phyloP scores from a whole-genome alignment of 768 basidiomycete species.

The Lentinus brumalis region DNA sequence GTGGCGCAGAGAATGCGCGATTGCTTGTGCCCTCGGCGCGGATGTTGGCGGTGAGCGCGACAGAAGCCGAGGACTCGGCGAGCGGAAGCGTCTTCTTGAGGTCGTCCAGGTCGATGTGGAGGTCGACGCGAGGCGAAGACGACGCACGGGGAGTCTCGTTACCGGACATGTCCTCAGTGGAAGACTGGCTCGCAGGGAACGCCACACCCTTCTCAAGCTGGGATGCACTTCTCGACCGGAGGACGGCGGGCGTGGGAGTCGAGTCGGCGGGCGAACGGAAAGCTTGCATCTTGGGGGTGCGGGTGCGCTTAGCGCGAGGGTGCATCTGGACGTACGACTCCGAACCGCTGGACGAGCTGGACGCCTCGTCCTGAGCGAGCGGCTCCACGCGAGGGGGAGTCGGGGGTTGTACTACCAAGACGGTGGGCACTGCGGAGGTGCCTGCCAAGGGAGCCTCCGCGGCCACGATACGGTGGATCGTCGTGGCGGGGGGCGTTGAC shows the following conservation, averaged over 20 bases:
- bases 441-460: conserved; percentile 34
- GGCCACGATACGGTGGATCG: conserved; percentile 61
- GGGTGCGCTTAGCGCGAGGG: conserved; percentile 28
- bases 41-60: background rate
- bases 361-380: conserved; percentile 1
- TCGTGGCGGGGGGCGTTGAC: conserved; percentile 34
- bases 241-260: conserved; percentile 44
- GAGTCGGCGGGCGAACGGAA: conserved; percentile 42
- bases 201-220: conserved; percentile 6
- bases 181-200: conserved; percentile 9
- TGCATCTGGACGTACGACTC: conserved; percentile 24
- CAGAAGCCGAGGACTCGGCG: too few relatives aligned
- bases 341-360: conserved; percentile 20
- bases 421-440: conserved; percentile 18
- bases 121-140: background rate
- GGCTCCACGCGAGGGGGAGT: conserved; percentile 23
- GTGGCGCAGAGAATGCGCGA: conserved; percentile 18
- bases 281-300: conserved; percentile 29
- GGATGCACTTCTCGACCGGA: conserved; percentile 20
- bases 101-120: conserved; percentile 9
- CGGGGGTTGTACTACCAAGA: conserved; percentile 29
- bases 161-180: conserved; percentile 6
- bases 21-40: background rate
- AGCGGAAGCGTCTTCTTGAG: background rate
- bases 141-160: conserved; percentile 22